Evolutionary conservation across 2,329 filamentous ascomycete species (phyloP).

Genomic region (Apiospora sp.): DNA sequence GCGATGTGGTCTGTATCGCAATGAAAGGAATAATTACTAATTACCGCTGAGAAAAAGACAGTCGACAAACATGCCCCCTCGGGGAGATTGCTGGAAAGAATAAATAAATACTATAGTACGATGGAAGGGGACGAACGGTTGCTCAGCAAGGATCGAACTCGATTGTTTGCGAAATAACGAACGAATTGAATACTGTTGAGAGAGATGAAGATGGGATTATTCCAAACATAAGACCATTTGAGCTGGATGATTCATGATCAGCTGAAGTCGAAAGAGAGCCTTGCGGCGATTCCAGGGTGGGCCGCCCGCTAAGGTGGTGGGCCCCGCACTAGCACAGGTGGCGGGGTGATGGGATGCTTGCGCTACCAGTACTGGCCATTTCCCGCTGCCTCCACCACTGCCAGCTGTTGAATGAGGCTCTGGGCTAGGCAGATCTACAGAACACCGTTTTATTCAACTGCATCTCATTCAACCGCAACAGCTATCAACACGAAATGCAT

Average conservation of each 20-base stretch:
- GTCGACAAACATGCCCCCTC: background rate
- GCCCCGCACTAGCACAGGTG: background rate
- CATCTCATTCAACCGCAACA: background rate
- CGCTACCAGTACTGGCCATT: background rate
- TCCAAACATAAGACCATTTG: constrained; percentile 1
- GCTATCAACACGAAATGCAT: background rate
- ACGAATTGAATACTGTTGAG: constrained; percentile 13
- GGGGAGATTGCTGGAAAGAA: background rate
- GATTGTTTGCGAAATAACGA: background rate
- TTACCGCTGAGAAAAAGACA: background rate
- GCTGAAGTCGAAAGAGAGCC: constrained; percentile 11
- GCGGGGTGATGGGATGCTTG: background rate
- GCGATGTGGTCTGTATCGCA: background rate
- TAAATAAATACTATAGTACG: background rate
- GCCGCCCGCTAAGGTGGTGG: background rate
- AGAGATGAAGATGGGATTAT: background rate
- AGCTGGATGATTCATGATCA: constrained; percentile 6
- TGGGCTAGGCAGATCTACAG: background rate
- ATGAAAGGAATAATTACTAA: constrained; percentile 4
- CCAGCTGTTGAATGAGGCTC: too few relatives aligned
- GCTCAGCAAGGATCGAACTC: constrained; percentile 10
- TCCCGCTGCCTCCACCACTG: too few relatives aligned
- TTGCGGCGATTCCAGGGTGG: constrained; percentile 21
- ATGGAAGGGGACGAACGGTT: background rate
- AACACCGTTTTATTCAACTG: too few relatives aligned